A percentile compares a stretch with the other conserved stretches of the same genome.
Conservation (phyloP, 352 stramenopile genomes). For the Pythium grandisporangium region DNA sequence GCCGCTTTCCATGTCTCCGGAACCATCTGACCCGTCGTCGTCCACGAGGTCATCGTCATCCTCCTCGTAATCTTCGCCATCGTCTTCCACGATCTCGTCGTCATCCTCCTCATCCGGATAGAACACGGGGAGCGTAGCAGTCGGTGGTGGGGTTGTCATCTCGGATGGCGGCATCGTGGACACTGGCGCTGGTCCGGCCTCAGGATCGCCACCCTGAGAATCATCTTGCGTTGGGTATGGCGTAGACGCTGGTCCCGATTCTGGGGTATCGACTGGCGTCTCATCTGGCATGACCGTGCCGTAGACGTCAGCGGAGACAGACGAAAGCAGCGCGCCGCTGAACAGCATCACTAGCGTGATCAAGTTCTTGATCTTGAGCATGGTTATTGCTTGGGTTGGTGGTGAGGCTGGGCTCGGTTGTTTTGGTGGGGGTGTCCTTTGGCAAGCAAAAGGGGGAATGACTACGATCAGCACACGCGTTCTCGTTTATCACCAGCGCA, state of each 20-base stretch:
- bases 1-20: not conserved
- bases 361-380: conserved; percentile 14
- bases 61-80: not conserved
- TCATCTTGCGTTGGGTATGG: too few relatives aligned
- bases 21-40: not conserved
- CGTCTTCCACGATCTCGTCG: not conserved
- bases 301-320: not conserved
- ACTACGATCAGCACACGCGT: not conserved
- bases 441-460: conserved; percentile 17
- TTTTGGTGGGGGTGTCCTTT: conserved; percentile 3
- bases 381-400: not conserved
- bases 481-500: not conserved
- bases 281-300: too few relatives aligned
- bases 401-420: not conserved
- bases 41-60: not conserved
- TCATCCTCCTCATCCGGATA: too few relatives aligned
- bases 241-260: too few relatives aligned
- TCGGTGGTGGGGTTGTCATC: not conserved
- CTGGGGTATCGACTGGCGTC: too few relatives aligned
- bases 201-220: too few relatives aligned
- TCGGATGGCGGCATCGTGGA: not conserved
- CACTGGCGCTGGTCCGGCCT: not conserved
- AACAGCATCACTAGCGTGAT: conserved; percentile 11
- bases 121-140: too few relatives aligned
- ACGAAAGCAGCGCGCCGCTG: conserved; percentile 5